Conservation (phyloP, 176 grass and related monocot genomes). For the Carex littledalei region DNA sequence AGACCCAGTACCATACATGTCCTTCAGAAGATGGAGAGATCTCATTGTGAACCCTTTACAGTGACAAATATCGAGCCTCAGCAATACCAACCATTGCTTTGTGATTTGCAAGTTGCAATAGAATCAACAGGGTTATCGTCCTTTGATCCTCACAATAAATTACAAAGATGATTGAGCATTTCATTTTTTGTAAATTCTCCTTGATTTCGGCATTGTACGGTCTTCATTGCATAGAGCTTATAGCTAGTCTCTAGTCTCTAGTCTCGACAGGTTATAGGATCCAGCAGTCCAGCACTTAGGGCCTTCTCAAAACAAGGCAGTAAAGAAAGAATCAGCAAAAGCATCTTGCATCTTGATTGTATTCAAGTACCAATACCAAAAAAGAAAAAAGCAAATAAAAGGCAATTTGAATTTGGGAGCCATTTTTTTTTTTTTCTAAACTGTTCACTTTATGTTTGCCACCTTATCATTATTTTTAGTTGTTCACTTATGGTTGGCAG, state of each 20-base stretch:
- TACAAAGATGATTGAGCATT: background rate
- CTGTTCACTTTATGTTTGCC: too few species aligned
- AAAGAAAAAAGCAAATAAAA: too few species aligned
- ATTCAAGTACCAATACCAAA: background rate
- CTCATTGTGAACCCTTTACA: conserved; percentile 21
- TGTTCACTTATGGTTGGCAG: too few species aligned
- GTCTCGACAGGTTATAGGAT: background rate
- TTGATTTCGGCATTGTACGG: conserved; percentile 10
- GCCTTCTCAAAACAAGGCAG: background rate
- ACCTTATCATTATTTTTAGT: too few species aligned
- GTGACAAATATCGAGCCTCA: conserved; percentile 32
- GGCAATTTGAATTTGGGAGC: too few species aligned
- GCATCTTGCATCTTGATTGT: background rate
- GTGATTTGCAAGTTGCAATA: background rate
- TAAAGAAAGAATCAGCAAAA: background rate
- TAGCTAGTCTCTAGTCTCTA: background rate
- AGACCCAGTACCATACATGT: conserved; percentile 47
- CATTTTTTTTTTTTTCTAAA: too few species aligned
- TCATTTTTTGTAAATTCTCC: background rate
- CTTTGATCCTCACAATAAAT: background rate
- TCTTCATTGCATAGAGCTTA: background rate
- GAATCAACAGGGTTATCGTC: background rate
- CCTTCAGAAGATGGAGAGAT: conserved; percentile 68
- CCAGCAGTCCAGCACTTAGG: background rate
- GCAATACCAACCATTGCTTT: conserved; percentile 20